Percentiles rank a stretch among this genome's conserved stretches.
These are phyloP conservation scores for Conringia planisiliqua DNA, from an alignment of 345 rosid species.

Conservation along the genomic window DNA sequence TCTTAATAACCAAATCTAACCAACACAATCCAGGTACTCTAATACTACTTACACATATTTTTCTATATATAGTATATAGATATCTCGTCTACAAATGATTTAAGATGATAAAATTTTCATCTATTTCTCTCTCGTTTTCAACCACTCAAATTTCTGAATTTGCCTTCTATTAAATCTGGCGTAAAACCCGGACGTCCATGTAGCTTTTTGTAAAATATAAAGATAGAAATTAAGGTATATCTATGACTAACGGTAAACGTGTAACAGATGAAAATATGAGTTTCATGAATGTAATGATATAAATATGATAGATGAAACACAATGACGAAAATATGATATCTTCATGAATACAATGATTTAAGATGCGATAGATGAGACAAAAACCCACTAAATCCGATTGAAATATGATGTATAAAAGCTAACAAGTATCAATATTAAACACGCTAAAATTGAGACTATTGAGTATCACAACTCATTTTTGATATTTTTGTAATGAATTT, in stretches of 20 bases:
- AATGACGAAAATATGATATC: not conserved
- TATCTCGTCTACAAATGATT: not conserved
- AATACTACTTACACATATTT: constrained; percentile 8
- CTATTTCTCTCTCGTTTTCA: not conserved
- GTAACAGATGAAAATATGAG: too few relatives aligned
- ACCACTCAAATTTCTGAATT: not conserved
- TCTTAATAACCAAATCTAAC: too few relatives aligned
- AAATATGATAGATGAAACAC: not conserved
- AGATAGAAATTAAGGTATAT: not conserved
- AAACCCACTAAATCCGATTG: not conserved
- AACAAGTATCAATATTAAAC: not conserved
- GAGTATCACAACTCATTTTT: not conserved
- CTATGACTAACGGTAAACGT: not conserved
- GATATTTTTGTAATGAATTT: not conserved
- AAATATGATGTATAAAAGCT: not conserved
- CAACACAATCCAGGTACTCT: too few relatives aligned
- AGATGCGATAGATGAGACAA: not conserved
- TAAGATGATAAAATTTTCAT: not conserved
- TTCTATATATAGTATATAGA: not conserved
- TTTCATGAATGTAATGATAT: not conserved
- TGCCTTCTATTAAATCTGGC: not conserved
- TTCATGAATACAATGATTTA: not conserved
- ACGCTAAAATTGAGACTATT: not conserved
- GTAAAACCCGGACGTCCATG: not conserved
- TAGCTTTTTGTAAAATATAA: not conserved